Percentiles rank a stretch among this genome's conserved stretches.
Evolutionary conservation across 2,329 filamentous ascomycete genomes (phyloP).

Genomic region (Exophiala xenobiotica): DNA sequence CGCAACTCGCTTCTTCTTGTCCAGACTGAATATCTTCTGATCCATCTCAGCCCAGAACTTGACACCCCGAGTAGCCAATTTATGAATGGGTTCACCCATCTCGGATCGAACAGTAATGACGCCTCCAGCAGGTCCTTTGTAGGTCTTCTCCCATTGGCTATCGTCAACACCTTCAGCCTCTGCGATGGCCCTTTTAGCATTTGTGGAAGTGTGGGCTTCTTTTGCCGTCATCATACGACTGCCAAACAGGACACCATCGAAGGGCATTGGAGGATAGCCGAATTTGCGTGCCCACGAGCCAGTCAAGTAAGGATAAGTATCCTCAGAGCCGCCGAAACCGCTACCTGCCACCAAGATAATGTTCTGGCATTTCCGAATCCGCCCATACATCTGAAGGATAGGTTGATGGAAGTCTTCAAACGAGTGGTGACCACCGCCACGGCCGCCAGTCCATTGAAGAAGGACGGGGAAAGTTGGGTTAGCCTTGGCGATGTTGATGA

Average conservation of each 20-base stretch:
- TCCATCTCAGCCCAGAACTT: constrained; percentile 99
- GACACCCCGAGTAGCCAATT: constrained; percentile 94
- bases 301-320: constrained; percentile 89
- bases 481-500: constrained; percentile 91
- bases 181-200: constrained; percentile 85
- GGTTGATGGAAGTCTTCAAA: constrained; percentile 95
- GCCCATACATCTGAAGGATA: constrained; percentile 84
- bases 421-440: constrained; percentile 91
- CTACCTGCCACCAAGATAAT: constrained; percentile 86
- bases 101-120: constrained; percentile 96
- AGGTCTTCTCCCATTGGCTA: constrained; percentile 84
- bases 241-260: constrained; percentile 86
- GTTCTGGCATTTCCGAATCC: constrained; percentile 81
- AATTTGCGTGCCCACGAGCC: constrained; percentile 84
- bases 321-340: constrained; percentile 85
- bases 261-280: constrained; percentile 89
- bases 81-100: constrained; percentile 99
- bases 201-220: constrained; percentile 83
- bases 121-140: constrained; percentile 86
- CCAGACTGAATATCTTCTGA: constrained; percentile 92
- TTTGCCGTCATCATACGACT: constrained; percentile 94
- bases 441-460: constrained; percentile 91
- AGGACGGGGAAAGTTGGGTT: constrained; percentile 91
- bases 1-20: constrained; percentile 87
- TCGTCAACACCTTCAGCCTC: constrained; percentile 82